Evolutionary conservation across 2,329 filamentous ascomycete genomes (phyloP), one percentile per base, ranked within the genome.

Genomic region (Aspergillus uvarum): DNA sequence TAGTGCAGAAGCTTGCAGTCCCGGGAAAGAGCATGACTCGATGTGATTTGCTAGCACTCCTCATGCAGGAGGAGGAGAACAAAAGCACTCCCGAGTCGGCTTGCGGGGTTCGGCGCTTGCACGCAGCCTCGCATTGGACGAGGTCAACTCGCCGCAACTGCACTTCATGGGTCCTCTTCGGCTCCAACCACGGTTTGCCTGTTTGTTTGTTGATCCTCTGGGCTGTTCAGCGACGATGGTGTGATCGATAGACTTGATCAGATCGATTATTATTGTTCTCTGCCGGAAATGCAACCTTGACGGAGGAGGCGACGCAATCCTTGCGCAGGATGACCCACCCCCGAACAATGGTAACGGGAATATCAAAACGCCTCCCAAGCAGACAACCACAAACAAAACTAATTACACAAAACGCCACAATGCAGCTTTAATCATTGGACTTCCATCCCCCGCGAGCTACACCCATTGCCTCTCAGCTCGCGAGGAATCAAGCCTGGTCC

Each of bases 1-100:
- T 4, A 32, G 61, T 73, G 72, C 72, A 74, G 65, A 54, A 65
- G 64, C 62, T 68, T 63, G 63, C 64, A 64, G 53, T 52, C 26
- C 54, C 32, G 48, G 19, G 52, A 22, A 38, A 14, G 24, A 26
- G 48, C 26, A 48, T 35, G 49, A 24, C 3, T 21, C 35, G 22
- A 7, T 6, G 51, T 42, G 51, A 53, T 53, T 35, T 21, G 31
- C 31, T 21, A 22, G 35, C 19, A 44, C 24, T 42, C 16, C 32
- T 5, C 32, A 19, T 24, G 50, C 21, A 14, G 14, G 6, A 32
- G 11, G 50, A 53, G 14, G 16, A 44, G 38, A 7, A n/a, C 16
- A 29, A 29, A 29, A 29, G 26, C 26, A 29, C 26, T 29, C 26
- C 26, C 26, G 26, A 16, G 14, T 44, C 38, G 16, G 51, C 51